phyloP scores from a whole-genome alignment of 208 protist genomes.

The Crithidia expoeki region DNA sequence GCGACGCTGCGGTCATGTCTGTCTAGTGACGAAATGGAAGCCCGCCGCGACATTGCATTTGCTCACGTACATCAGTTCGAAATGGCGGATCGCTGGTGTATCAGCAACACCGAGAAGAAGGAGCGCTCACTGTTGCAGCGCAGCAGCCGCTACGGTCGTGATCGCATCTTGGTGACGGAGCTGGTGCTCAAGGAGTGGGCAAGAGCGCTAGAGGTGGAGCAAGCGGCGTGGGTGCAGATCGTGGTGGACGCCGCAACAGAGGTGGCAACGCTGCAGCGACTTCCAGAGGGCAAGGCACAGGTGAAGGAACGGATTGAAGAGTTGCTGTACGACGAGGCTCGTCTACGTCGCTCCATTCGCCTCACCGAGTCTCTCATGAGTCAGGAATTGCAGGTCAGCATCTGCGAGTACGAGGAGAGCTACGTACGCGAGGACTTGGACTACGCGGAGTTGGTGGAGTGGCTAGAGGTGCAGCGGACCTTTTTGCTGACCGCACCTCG shows the following conservation, averaged over 20 bases:
- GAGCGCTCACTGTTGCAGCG: slow-evolving; percentile 1
- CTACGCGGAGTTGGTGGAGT: slow-evolving; percentile 1
- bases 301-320: neutral
- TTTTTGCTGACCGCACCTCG: neutral
- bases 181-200: slow-evolving; percentile 8
- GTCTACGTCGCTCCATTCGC: neutral
- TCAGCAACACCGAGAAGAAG: neutral
- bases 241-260: neutral
- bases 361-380: slow-evolving; percentile 7
- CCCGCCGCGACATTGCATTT: neutral
- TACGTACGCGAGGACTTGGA: slow-evolving; percentile 15
- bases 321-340: slow-evolving; percentile 7
- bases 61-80: neutral
- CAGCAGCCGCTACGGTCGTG: neutral
- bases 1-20: neutral
- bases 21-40: neutral
- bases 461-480: neutral
- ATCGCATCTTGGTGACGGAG: slow-evolving; percentile 18
- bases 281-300: neutral
- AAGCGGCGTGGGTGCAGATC: neutral
- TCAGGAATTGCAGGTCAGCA: slow-evolving; percentile 5
- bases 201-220: neutral
- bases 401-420: slow-evolving; percentile 15
- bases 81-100: neutral
- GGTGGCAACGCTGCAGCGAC: neutral